Base-by-base conservation (phyloP, 495 filamentous ascomycete species). In the Monascus purpureus region DNA sequence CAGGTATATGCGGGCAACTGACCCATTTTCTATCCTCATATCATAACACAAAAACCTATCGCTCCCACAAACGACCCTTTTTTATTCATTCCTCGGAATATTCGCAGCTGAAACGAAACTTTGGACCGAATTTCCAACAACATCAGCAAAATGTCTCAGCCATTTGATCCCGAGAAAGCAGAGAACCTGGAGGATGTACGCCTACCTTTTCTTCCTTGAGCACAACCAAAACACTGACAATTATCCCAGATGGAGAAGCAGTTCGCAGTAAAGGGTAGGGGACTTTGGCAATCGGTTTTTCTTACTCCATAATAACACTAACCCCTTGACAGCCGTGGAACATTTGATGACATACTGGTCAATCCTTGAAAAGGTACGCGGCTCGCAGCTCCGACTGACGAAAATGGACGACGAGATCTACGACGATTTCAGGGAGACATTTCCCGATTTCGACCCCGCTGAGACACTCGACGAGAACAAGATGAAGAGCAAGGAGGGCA, bases 401-500 rank as follows among this genome's bases (percentile, higher is more conserved):
- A 85, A 82, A 61, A 72, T 87, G 46, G 90, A 99, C 55, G 74
- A 95, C 49, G 87, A 93, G 12, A 99, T 99, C 57, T 76, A 78
- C 56, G 75, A 80, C 28, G 81, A 93, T 49, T 82, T 99, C 39
- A 76, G 73, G 55, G 57, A 59, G 28, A 80, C 82, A 13, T 95
- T 99, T 51, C 88, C 92, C 38, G 90, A 95, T 8, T 92, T 93
- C 45, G 82, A 96, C 49, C 73, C 85, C 8, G 65, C 70, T 28
- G 68, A 50, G 18, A 78, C 81, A 1, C 76, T 99, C 43, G 52
- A 92, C 50, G 90, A 99, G 57, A 80, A 94, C 39, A 63, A 77
- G 39, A 94, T 99, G 90, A 99, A 99, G 74, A 93, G 80, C 70
- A 92, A 92, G 63, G 63, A 63, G 8, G 92, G 90, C 49, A 99